Percentiles rank a stretch among this genome's conserved stretches.
Conservation (phyloP, 495 filamentous ascomycete genomes). For the Penicillium diatomitis region DNA sequence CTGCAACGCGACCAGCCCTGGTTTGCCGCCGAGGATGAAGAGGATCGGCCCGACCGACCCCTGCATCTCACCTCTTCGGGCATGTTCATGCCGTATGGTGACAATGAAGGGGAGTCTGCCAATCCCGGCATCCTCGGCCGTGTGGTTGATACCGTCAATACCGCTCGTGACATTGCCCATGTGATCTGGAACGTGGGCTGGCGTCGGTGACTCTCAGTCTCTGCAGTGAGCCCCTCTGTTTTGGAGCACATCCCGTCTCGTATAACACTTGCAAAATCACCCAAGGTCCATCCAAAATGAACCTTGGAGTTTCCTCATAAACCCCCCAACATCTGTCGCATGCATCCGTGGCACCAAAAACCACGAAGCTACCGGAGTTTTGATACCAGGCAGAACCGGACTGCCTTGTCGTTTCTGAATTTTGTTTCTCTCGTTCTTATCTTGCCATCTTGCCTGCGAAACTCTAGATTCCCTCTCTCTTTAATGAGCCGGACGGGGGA, state of each 20-base stretch:
- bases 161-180: slow-evolving; percentile 88
- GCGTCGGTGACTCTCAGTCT: slow-evolving; percentile 48
- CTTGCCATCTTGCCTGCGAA: too few species aligned
- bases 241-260: not conserved
- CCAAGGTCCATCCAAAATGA: too few species aligned
- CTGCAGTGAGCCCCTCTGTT: not conserved
- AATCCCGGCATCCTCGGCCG: slow-evolving; percentile 61
- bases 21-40: slow-evolving; percentile 31
- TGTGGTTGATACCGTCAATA: slow-evolving; percentile 92
- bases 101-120: slow-evolving; percentile 52
- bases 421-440: too few species aligned
- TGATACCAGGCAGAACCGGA: not conserved
- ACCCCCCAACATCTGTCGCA: not conserved
- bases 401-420: not conserved
- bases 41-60: slow-evolving; percentile 30
- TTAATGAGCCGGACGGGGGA: too few species aligned
- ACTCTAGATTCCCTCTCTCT: too few species aligned
- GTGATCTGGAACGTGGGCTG: slow-evolving; percentile 98
- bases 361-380: not conserved
- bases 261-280: not conserved
- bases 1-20: slow-evolving; percentile 19
- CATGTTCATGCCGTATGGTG: slow-evolving; percentile 81
- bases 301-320: not conserved
- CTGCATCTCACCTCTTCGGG: slow-evolving; percentile 66
- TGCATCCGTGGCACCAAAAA: not conserved